Percentiles rank a stretch among this genome's conserved stretches.
Evolutionary conservation across 345 rosid species (phyloP).

Genomic region (Clausena lansium): DNA sequence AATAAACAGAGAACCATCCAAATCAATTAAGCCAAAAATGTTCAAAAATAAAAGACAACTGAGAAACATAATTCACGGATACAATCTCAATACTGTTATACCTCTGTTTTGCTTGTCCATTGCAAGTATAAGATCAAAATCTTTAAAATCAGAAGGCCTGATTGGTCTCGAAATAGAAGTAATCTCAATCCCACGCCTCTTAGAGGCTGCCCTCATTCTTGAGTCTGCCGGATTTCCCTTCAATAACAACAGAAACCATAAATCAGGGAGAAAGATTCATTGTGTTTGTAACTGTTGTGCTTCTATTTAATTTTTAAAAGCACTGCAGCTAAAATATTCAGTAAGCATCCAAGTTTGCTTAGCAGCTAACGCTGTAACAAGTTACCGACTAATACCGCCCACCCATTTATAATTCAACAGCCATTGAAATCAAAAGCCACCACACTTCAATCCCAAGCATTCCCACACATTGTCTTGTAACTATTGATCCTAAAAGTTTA

Average conservation of each 20-base stretch:
- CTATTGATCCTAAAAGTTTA: neutral
- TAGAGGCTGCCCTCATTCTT: conserved; percentile 87
- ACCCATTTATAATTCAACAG: neutral
- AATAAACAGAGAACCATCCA: conserved; percentile 11
- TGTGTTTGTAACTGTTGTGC: neutral
- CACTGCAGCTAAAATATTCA: neutral
- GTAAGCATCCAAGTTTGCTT: neutral
- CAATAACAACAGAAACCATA: neutral
- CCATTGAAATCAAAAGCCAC: neutral
- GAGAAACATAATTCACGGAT: neutral
- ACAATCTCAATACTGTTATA: conserved; percentile 1
- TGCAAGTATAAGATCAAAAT: conserved; percentile 87
- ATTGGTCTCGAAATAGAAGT: conserved; percentile 94
- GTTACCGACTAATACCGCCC: neutral
- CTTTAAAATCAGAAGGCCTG: conserved; percentile 71
- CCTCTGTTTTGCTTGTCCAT: conserved; percentile 90
- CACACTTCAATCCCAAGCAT: neutral
- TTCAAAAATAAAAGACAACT: neutral
- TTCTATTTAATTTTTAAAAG: neutral
- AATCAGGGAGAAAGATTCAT: neutral
- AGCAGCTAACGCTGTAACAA: neutral
- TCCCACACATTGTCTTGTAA: neutral
- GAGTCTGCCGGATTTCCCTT: conserved; percentile 89
- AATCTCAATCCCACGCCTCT: conserved; percentile 80
- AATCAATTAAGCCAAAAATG: neutral